A percentile compares a stretch with the other conserved stretches of the same genome.
phyloP scores from a whole-genome alignment of 2,329 filamentous ascomycete species.

The Cercospora janseana region DNA sequence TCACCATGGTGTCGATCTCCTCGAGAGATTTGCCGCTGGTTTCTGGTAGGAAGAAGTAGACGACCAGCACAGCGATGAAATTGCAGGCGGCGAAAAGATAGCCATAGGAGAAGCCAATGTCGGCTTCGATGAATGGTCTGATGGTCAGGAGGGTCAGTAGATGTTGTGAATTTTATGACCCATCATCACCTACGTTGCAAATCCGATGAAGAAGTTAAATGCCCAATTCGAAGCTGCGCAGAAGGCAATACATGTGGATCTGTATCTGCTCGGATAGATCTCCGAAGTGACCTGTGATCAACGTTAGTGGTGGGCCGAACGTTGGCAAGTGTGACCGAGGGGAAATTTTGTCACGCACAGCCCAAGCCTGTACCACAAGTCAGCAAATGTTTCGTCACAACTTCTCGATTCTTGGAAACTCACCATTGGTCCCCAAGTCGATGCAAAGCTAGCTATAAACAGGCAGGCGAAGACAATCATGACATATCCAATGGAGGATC shows the following conservation, averaged over 20 bases:
- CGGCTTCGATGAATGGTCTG: constrained; percentile 32
- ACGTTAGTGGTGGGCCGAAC: too few species aligned
- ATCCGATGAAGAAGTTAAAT: constrained; percentile 33
- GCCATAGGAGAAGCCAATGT: constrained; percentile 39
- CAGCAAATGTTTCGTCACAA: constrained; percentile 47
- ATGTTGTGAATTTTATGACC: too few species aligned
- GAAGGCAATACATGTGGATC: constrained; percentile 52
- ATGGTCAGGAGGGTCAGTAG: not conserved
- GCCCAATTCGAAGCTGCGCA: constrained; percentile 62
- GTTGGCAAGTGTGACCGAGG: too few species aligned
- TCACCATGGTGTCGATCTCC: constrained; percentile 36
- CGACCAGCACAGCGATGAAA: constrained; percentile 31
- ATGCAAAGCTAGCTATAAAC: constrained; percentile 63
- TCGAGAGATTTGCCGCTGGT: constrained; percentile 36
- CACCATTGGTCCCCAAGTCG: constrained; percentile 55
- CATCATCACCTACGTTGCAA: constrained; percentile 8
- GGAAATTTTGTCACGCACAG: too few species aligned
- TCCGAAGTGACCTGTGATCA: constrained; percentile 22
- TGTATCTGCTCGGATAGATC: constrained; percentile 61
- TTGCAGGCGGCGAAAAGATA: constrained; percentile 38
- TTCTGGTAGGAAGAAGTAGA: constrained; percentile 38
- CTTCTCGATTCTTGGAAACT: not conserved
- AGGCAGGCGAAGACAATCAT: constrained; percentile 67
- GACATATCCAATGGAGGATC: constrained; percentile 51
- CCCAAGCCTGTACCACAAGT: constrained; percentile 56